These are phyloP conservation scores for Henckelia pumila DNA, from an alignment of 257 asterid species.

Conservation along the genomic window DNA sequence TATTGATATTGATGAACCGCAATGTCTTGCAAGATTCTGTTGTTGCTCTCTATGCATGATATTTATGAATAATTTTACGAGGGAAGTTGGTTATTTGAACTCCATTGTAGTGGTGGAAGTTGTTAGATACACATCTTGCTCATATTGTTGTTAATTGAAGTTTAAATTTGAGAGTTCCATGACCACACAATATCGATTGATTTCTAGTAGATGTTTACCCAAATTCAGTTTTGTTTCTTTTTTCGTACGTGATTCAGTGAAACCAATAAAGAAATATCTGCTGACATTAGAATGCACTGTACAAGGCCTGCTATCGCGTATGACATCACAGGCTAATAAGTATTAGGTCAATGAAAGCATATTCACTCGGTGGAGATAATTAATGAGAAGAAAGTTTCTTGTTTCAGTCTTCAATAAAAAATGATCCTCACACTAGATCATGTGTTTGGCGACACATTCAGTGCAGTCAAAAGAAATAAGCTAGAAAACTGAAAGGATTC, in stretches of 20 bases:
- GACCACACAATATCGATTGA: background rate
- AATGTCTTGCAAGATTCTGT: background rate
- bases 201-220: background rate
- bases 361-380: background rate
- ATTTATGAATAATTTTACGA: background rate
- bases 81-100: background rate
- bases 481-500: background rate
- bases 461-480: background rate
- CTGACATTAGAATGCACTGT: background rate
- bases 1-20: background rate
- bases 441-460: background rate
- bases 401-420: conserved; percentile 7
- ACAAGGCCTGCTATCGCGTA: background rate
- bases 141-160: background rate
- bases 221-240: background rate
- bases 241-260: background rate
- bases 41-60: background rate
- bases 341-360: background rate
- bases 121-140: background rate
- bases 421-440: background rate
- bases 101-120: background rate
- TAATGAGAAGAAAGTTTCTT: background rate
- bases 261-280: background rate
- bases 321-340: background rate
- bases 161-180: background rate